phyloP scores from a whole-genome alignment of 371 early-diverging fungal genomes.

The Apophysomyces sp. region DNA sequence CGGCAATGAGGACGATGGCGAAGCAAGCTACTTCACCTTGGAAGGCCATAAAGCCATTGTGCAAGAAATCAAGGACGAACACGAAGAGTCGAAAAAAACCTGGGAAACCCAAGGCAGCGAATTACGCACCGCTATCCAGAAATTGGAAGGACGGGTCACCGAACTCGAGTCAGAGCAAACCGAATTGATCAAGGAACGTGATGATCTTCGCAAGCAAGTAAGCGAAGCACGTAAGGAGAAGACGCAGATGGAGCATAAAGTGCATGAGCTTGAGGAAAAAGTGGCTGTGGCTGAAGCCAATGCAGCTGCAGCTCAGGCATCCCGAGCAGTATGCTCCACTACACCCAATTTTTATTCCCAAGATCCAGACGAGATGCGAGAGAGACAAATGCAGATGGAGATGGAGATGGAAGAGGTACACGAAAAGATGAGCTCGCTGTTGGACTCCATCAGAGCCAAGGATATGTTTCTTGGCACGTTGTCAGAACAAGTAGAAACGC shows the following conservation, averaged over 20 bases:
- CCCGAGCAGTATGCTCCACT: slow-evolving; percentile 8
- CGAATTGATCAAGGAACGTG: slow-evolving; percentile 56
- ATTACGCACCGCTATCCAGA: slow-evolving; percentile 20
- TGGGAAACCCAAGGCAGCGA: slow-evolving; percentile 22
- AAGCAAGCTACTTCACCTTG: slow-evolving; percentile 16
- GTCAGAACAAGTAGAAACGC: slow-evolving; percentile 46
- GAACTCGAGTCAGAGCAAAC: slow-evolving; percentile 64
- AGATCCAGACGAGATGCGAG: slow-evolving; percentile 33
- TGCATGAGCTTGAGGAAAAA: slow-evolving; percentile 47
- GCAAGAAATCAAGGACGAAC: slow-evolving; percentile 32
- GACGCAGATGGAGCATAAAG: slow-evolving; percentile 29
- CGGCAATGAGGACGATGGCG: slow-evolving; percentile 4
- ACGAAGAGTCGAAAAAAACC: slow-evolving; percentile 14
- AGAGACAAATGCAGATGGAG: slow-evolving; percentile 46
- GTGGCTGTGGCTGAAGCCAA: slow-evolving; percentile 45
- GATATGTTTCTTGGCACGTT: slow-evolving; percentile 45
- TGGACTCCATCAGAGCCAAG: slow-evolving; percentile 50
- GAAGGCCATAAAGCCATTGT: slow-evolving; percentile 45
- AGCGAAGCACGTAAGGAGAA: slow-evolving; percentile 61
- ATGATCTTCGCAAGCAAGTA: slow-evolving; percentile 52
- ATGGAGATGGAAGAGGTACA: slow-evolving; percentile 53
- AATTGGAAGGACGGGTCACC: slow-evolving; percentile 30
- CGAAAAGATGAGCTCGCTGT: slow-evolving; percentile 44
- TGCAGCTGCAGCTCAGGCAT: slow-evolving; percentile 38
- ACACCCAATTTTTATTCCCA: slow-evolving; percentile 23